A percentile compares a stretch with the other conserved stretches of the same genome.
Conservation (phyloP, 2,329 filamentous ascomycete genomes). For the Cadophora luteo-olivacea region DNA sequence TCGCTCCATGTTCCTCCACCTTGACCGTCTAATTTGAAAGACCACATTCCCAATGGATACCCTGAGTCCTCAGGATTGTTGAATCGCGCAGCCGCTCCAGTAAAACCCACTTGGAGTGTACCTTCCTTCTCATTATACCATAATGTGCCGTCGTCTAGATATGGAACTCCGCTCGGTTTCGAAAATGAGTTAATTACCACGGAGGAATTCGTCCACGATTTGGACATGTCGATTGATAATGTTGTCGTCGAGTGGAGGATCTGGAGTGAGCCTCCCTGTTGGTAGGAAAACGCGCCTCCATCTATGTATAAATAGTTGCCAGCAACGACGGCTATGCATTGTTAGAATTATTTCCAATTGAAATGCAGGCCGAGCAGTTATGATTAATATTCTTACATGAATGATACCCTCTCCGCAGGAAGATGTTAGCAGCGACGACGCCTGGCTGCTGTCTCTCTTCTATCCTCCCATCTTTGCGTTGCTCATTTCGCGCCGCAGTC, state of each 20-base stretch:
- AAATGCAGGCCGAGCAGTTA: background rate
- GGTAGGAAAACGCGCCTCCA: constrained; percentile 29
- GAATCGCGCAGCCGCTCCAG: constrained; percentile 23
- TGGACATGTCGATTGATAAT: constrained; percentile 28
- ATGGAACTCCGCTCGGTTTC: constrained; percentile 21
- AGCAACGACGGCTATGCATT: constrained; percentile 25
- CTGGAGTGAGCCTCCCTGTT: constrained; percentile 15
- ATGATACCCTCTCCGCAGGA: constrained; percentile 23
- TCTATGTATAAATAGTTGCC: constrained; percentile 33
- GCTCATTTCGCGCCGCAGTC: constrained; percentile 7
- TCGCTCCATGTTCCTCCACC: constrained; percentile 24
- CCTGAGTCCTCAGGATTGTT: constrained; percentile 16
- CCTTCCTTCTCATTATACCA: constrained; percentile 24
- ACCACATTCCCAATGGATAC: constrained; percentile 23
- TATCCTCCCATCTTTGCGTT: constrained; percentile 5
- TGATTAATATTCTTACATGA: constrained; percentile 15
- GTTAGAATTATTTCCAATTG: background rate
- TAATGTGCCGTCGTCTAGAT: constrained; percentile 15
- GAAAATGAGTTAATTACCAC: constrained; percentile 25
- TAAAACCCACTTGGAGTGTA: constrained; percentile 13
- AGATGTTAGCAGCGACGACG: constrained; percentile 14
- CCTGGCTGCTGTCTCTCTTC: constrained; percentile 22
- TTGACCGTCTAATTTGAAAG: constrained; percentile 19
- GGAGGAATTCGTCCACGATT: constrained; percentile 30
- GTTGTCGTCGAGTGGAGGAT: constrained; percentile 22